Evolutionary conservation across 805 yeast species (phyloP).

Genomic region (Saccharomycopsis sp.): DNA sequence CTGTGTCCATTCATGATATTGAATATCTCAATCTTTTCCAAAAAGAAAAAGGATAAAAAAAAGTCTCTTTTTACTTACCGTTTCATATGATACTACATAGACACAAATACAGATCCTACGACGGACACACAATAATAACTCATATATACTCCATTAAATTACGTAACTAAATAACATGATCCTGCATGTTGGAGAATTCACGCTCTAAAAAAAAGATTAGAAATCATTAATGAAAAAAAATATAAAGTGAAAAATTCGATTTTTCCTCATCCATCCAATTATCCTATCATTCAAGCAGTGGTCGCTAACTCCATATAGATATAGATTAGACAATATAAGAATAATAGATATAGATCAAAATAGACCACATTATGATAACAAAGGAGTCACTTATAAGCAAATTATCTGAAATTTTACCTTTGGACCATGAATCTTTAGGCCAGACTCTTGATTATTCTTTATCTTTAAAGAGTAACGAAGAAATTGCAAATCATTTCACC

Average conservation of each 20-base stretch:
- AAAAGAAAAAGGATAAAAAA: too few species aligned
- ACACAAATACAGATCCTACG: too few species aligned
- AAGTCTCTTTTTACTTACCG: too few species aligned
- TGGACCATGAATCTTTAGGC: slow-evolving; percentile 48
- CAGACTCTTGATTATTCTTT: slow-evolving; percentile 52
- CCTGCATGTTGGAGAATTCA: background rate
- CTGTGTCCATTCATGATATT: too few species aligned
- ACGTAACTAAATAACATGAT: too few species aligned
- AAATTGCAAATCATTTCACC: slow-evolving; percentile 45
- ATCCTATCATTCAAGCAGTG: background rate
- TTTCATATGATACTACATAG: too few species aligned
- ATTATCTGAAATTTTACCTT: slow-evolving; percentile 39
- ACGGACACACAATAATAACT: too few species aligned
- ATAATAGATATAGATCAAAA: background rate
- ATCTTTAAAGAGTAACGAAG: slow-evolving; percentile 39
- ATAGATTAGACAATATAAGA: background rate
- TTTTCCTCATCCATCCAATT: background rate
- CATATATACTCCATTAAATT: too few species aligned
- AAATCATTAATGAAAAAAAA: background rate
- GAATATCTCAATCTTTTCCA: too few species aligned
- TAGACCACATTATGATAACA: background rate
- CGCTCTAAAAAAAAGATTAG: background rate
- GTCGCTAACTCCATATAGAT: background rate
- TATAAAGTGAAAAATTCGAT: background rate
- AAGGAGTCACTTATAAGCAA: slow-evolving; percentile 18